phyloP scores from a whole-genome alignment of 148 eudicot genomes.

The Amaranthus palmeri region DNA sequence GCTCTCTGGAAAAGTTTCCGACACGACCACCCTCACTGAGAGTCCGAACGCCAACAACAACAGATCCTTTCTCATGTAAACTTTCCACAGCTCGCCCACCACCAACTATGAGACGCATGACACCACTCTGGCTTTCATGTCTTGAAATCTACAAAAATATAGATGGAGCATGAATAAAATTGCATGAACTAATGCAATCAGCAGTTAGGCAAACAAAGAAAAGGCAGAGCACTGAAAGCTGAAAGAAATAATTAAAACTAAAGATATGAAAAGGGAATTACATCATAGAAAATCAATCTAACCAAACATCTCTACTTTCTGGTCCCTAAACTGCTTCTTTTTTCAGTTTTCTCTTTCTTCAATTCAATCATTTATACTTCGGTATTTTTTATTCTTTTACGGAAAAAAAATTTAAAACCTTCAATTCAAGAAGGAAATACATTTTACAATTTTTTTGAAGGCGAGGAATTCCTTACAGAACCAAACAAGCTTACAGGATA shows the following conservation, averaged over 20 bases:
- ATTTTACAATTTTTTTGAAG: too few species aligned
- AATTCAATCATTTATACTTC: background rate
- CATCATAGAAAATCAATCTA: background rate
- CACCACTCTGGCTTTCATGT: slow-evolving; percentile 82
- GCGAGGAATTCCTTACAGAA: too few species aligned
- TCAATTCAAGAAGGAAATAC: too few species aligned
- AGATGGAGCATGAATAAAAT: background rate
- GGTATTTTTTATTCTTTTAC: too few species aligned
- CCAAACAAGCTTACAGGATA: too few species aligned
- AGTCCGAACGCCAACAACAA: slow-evolving; percentile 94
- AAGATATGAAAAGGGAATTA: background rate
- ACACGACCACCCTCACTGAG: slow-evolving; percentile 99
- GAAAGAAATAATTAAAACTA: background rate
- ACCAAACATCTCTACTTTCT: slow-evolving; percentile 2
- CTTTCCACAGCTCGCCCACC: slow-evolving; percentile 96
- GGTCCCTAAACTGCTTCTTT: background rate
- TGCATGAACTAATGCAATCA: background rate
- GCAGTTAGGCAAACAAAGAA: background rate
- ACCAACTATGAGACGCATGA: slow-evolving; percentile 96
- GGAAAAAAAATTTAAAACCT: too few species aligned
- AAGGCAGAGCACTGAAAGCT: background rate
- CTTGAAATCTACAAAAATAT: slow-evolving; percentile 53
- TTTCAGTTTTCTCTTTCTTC: background rate
- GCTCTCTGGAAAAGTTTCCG: slow-evolving; percentile 91
- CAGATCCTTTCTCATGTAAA: slow-evolving; percentile 66